Base-by-base conservation (phyloP, 805 yeast species). In the Brettanomyces anomalus region DNA sequence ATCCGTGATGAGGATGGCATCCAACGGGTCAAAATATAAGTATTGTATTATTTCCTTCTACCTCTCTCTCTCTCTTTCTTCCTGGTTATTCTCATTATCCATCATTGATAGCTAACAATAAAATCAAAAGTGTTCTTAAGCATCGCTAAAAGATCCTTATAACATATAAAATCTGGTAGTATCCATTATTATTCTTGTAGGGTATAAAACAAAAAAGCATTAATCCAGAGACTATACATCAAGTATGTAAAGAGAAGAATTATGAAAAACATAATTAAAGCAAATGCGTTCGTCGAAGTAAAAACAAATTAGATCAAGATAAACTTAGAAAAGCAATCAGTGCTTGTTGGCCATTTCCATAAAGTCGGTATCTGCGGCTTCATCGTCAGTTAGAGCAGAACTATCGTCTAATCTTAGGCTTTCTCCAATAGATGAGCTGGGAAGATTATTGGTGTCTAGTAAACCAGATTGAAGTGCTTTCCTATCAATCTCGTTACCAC, bases 391-490 rank as follows among this genome's bases (percentile, higher is more conserved):
- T 26, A 73, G 60, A 28, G 73, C 68, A 46, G 68, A 74, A 21
- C 70, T 73, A 46, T 71, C 77, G 68, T 70, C 73, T 15, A 74
- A 61, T 15, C 74, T 79, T 46, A 76, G 54, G 43, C 62, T 68
- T 49, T 74, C 62, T 5, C 60, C 55, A 35, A 61, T 57, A 1
- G 63, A 55, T 31, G 76, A 76, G 51, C 80, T 75, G 1, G 81
- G 81, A 37, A 76, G 59, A 43, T 75, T 75, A 50, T 74, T 68
- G 4, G 80, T 70, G 56, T 76, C 80, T 24, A 68, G 61, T 37
- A 76, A 60, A 20, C 73, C 76, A 5, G 65, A 54, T 46, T 67
- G 70, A 5, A 70, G 67, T 16, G 74, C 62, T 16, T 62, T 53
- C 8, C 68, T 68, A 13, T 65, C 65, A 15, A 71, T 71, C 46